Percentiles rank a stretch among this genome's conserved stretches.
Evolutionary conservation across 1,139 yeast species (phyloP).

Genomic region (Arxiozyma heterogenica): DNA sequence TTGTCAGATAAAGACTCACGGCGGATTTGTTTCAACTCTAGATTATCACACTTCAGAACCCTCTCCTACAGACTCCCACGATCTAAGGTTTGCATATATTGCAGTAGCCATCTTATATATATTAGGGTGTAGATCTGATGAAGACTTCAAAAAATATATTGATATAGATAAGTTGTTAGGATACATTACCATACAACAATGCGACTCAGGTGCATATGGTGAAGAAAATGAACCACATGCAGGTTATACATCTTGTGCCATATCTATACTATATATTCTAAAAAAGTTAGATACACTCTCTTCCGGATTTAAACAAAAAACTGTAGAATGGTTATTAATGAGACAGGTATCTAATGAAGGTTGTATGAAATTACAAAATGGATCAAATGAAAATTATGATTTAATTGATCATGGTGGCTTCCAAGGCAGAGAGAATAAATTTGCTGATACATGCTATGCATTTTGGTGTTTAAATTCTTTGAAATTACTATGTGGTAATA

Average conservation of each 20-base stretch:
- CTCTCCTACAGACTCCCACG: conserved; percentile 53
- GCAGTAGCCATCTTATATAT: conserved; percentile 57
- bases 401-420: conserved; percentile 56
- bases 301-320: conserved; percentile 24
- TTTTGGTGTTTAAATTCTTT: conserved; percentile 79
- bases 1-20: conserved; percentile 33
- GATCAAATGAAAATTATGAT: conserved; percentile 25
- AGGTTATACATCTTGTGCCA: conserved; percentile 81
- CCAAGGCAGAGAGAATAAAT: conserved; percentile 80
- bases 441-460: conserved; percentile 82
- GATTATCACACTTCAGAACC: conserved; percentile 27
- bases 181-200: conserved; percentile 39
- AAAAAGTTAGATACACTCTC: conserved; percentile 25
- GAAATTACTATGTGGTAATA: conserved; percentile 26
- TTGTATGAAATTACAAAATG: conserved; percentile 24
- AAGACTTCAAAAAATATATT: conserved; percentile 34
- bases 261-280: conserved; percentile 51
- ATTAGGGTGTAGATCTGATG: conserved; percentile 31
- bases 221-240: conserved; percentile 66
- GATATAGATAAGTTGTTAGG: conserved; percentile 34
- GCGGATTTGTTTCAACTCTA: conserved; percentile 48
- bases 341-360: conserved; percentile 43
- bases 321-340: conserved; percentile 51
- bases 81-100: conserved; percentile 65
- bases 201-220: conserved; percentile 65